phyloP scores from a whole-genome alignment of 2,329 filamentous ascomycete species.

The Fusarium sp. region DNA sequence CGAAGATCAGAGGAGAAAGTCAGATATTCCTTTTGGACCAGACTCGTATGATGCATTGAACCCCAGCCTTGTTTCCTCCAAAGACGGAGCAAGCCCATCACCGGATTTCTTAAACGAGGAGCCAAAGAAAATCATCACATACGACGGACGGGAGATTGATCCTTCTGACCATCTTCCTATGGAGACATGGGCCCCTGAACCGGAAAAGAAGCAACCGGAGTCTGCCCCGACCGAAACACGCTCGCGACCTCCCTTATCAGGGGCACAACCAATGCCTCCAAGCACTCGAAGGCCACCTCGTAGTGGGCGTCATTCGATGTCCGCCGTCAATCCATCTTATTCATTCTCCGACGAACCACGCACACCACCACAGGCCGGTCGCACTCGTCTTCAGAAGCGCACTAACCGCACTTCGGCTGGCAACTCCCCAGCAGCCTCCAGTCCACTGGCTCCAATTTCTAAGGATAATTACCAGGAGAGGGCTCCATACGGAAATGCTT shows the following conservation, averaged over 20 bases:
- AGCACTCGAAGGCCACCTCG: constrained; percentile 62
- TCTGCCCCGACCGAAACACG: constrained; percentile 42
- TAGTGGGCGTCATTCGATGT: constrained; percentile 59
- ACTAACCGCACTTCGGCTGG: constrained; percentile 54
- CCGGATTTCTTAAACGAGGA: constrained; percentile 54
- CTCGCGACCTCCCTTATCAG: constrained; percentile 58
- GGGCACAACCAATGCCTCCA: constrained; percentile 61
- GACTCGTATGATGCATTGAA: constrained; percentile 80
- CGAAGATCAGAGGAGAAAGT: constrained; percentile 59
- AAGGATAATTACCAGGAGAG: constrained; percentile 60
- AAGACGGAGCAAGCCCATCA: constrained; percentile 48
- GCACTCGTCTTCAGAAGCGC: constrained; percentile 73
- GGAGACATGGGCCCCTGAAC: constrained; percentile 80
- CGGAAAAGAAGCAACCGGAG: constrained; percentile 59
- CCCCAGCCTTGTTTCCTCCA: constrained; percentile 56
- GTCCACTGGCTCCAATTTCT: constrained; percentile 62
- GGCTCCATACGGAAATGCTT: constrained; percentile 42
- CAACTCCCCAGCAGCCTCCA: constrained; percentile 49
- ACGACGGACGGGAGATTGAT: constrained; percentile 79
- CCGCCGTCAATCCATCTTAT: constrained; percentile 46
- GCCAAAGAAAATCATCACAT: constrained; percentile 73
- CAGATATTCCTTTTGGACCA: constrained; percentile 74
- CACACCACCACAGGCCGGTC: constrained; percentile 50
- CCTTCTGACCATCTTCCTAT: constrained; percentile 82
- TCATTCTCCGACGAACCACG: constrained; percentile 44